Evolutionary conservation across 805 yeast species (phyloP).

Genomic region (Ogataea pini): DNA sequence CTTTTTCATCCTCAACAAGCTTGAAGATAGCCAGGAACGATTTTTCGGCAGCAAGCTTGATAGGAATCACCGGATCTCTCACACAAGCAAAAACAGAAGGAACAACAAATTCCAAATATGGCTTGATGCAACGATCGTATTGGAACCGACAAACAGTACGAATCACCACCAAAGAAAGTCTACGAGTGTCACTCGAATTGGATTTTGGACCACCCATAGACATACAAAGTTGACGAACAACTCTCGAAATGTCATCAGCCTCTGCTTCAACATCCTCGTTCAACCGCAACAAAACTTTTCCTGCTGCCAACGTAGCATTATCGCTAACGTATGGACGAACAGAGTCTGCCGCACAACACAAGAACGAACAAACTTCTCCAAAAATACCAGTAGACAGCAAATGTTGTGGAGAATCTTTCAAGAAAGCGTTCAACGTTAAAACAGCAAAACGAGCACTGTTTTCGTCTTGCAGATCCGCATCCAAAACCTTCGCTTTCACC

Average conservation of each 20-base stretch:
- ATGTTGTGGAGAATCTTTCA: constrained; percentile 72
- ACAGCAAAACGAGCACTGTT: constrained; percentile 61
- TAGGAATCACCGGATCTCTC: constrained; percentile 86
- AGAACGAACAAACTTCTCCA: constrained; percentile 49
- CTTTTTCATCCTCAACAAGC: constrained; percentile 64
- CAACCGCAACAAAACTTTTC: constrained; percentile 66
- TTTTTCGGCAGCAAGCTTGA: constrained; percentile 92
- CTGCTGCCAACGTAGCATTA: constrained; percentile 76
- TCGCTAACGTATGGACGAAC: constrained; percentile 60
- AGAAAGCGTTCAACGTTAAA: constrained; percentile 74
- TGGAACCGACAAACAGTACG: constrained; percentile 73
- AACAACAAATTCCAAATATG: constrained; percentile 56
- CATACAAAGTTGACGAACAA: constrained; percentile 54
- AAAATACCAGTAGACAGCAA: constrained; percentile 54
- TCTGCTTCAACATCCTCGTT: constrained; percentile 32
- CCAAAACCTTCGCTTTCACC: constrained; percentile 58
- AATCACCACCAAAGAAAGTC: constrained; percentile 72
- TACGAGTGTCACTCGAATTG: constrained; percentile 71
- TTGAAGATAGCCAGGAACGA: constrained; percentile 74
- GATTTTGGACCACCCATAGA: constrained; percentile 54
- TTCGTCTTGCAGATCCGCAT: constrained; percentile 39
- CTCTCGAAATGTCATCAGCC: constrained; percentile 41
- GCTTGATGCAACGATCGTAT: constrained; percentile 48
- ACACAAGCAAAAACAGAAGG: constrained; percentile 81
- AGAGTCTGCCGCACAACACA: constrained; percentile 46